Percentiles rank a stretch among this genome's conserved stretches.
These are phyloP conservation scores for Penicillium sp. DNA, from an alignment of 2,329 filamentous ascomycete genomes.

Conservation along the genomic window DNA sequence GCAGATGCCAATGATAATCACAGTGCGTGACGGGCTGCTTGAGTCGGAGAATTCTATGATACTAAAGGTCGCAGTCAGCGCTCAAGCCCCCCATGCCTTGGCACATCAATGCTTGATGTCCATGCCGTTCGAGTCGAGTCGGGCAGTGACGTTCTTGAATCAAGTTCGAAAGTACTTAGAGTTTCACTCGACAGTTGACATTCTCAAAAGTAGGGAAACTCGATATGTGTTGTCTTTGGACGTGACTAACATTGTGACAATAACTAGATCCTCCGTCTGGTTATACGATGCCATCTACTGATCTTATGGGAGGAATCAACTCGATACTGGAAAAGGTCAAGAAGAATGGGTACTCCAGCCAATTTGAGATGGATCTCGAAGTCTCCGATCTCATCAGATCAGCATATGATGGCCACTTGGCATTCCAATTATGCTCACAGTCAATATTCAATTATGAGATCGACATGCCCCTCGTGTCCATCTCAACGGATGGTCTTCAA, in stretches of 20 bases:
- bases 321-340: conserved; percentile 53
- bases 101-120: conserved; percentile 36
- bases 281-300: conserved; percentile 58
- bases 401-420: conserved; percentile 68
- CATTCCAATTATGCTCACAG: conserved; percentile 38
- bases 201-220: conserved; percentile 47
- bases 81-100: conserved; percentile 28
- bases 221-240: not conserved
- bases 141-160: conserved; percentile 32
- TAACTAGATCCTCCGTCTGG: conserved; percentile 57
- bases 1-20: conserved; percentile 26
- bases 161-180: conserved; percentile 48
- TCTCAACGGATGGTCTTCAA: conserved; percentile 65
- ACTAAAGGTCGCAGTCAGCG: conserved; percentile 25
- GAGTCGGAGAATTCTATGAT: not conserved
- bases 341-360: conserved; percentile 54
- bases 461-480: conserved; percentile 59
- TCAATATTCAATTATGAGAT: conserved; percentile 54
- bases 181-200: conserved; percentile 58
- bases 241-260: conserved; percentile 13
- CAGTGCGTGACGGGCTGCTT: conserved; percentile 17
- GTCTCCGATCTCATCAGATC: conserved; percentile 60
- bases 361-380: conserved; percentile 62
- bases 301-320: conserved; percentile 56
- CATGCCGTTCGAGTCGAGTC: conserved; percentile 39